A percentile compares a stretch with the other conserved stretches of the same genome.
Evolutionary conservation across 495 filamentous ascomycete genomes (phyloP).

Genomic region (Annulohypoxylon nitens): DNA sequence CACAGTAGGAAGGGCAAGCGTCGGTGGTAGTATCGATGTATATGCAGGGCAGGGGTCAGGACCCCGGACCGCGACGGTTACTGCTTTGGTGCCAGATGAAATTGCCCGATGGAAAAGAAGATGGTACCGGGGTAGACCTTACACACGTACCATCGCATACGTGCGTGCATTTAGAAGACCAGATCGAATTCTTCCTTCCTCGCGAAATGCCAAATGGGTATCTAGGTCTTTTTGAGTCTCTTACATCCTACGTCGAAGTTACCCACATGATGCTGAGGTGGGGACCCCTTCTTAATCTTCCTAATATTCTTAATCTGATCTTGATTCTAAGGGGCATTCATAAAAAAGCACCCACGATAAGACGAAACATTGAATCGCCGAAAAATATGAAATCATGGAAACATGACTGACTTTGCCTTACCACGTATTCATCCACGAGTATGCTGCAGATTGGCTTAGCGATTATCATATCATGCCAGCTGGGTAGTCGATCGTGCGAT

Average conservation of each 20-base stretch:
- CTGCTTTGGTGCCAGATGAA: constrained; percentile 55
- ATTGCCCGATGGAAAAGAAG: constrained; percentile 57
- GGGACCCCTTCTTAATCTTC: not conserved
- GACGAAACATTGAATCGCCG: constrained; percentile 9
- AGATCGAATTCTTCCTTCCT: constrained; percentile 46
- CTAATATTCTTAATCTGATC: too few species aligned
- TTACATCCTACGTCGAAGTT: not conserved
- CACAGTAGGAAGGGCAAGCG: constrained; percentile 46
- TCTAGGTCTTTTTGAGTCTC: not conserved
- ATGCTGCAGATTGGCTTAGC: constrained; percentile 15
- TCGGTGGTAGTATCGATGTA: constrained; percentile 46
- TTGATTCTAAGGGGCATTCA: not conserved
- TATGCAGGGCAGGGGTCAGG: constrained; percentile 45
- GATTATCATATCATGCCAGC: constrained; percentile 5
- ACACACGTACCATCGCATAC: constrained; percentile 54
- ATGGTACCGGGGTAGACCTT: constrained; percentile 50
- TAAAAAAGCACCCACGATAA: constrained; percentile 1
- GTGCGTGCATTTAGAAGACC: constrained; percentile 45
- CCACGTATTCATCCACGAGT: constrained; percentile 24
- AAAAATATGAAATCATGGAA: not conserved
- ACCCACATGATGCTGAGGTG: not conserved
- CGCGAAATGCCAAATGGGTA: not conserved
- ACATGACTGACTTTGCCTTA: not conserved
- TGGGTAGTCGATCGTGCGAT: constrained; percentile 17
- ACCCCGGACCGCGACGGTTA: constrained; percentile 51